These are phyloP conservation scores for Candida ficus DNA, from an alignment of 805 yeast genomes.

Conservation along the genomic window DNA sequence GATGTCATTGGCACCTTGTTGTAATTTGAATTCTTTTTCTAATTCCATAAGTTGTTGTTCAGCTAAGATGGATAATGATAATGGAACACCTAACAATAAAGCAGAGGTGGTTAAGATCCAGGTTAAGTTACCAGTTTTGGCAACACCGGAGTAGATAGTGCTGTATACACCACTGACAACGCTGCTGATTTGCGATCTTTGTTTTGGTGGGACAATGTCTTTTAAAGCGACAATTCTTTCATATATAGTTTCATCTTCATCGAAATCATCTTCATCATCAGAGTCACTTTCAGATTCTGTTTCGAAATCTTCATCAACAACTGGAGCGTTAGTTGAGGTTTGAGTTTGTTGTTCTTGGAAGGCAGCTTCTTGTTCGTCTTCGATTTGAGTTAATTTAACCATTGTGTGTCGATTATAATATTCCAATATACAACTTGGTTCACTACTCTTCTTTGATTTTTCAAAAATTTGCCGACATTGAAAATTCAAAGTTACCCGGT, in stretches of 20 bases:
- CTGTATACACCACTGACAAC: constrained; percentile 30
- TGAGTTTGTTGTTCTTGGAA: constrained; percentile 26
- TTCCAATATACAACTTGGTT: too few relatives aligned
- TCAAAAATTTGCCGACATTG: constrained; percentile 5
- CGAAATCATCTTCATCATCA: constrained; percentile 29
- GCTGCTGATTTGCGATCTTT: constrained; percentile 48
- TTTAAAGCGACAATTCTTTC: constrained; percentile 90
- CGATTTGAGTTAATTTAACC: constrained; percentile 75
- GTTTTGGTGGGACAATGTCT: constrained; percentile 86
- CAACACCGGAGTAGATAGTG: constrained; percentile 41
- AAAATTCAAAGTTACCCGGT: too few relatives aligned
- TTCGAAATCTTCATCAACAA: constrained; percentile 42
- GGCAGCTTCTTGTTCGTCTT: constrained; percentile 41
- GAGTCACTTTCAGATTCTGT: constrained; percentile 41
- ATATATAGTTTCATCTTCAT: constrained; percentile 74
- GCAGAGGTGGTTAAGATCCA: constrained; percentile 86
- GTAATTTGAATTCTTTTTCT: constrained; percentile 86
- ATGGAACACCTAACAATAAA: constrained; percentile 86
- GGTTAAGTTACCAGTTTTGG: constrained; percentile 66
- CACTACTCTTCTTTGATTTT: too few relatives aligned
- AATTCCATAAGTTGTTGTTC: constrained; percentile 92
- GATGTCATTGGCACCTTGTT: constrained; percentile 71
- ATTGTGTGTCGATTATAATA: too few relatives aligned
- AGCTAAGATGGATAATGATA: constrained; percentile 80
- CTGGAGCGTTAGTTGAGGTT: constrained; percentile 30